A percentile compares a stretch with the other conserved stretches of the same genome.
phyloP scores from a whole-genome alignment of 352 stramenopile species.

The Thalassiosira mediterranea region DNA sequence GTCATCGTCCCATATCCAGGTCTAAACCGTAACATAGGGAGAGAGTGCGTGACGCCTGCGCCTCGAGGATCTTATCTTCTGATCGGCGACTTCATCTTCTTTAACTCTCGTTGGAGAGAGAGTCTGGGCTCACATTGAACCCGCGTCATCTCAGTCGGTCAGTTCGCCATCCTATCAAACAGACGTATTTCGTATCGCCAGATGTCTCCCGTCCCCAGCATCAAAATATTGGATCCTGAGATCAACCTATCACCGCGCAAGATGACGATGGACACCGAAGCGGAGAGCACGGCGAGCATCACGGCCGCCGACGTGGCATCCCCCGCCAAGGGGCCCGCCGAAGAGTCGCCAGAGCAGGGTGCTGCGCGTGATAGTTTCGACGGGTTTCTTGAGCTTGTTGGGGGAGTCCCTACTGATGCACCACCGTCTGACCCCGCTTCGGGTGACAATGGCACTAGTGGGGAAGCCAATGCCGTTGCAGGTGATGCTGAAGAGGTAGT shows the following conservation, averaged over 20 bases:
- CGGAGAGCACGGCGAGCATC: background rate
- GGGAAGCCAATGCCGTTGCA: background rate
- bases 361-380: conserved; percentile 3
- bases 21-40: no score
- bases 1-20: no score
- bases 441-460: background rate
- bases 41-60: no score
- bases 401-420: background rate
- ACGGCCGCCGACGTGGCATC: background rate
- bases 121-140: no score
- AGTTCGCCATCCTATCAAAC: no score
- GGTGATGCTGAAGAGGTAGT: conserved; percentile 2
- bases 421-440: background rate
- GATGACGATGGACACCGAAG: background rate
- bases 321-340: background rate
- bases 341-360: background rate
- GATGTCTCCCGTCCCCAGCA: background rate
- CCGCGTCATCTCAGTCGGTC: no score
- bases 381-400: background rate
- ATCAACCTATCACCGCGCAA: background rate
- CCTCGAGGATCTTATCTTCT: no score
- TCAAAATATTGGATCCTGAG: background rate
- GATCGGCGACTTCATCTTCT: no score
- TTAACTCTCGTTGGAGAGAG: no score
- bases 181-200: no score